Base-by-base conservation (phyloP, 2,329 filamentous ascomycete species). In the Phyllosticta ampelicida region DNA sequence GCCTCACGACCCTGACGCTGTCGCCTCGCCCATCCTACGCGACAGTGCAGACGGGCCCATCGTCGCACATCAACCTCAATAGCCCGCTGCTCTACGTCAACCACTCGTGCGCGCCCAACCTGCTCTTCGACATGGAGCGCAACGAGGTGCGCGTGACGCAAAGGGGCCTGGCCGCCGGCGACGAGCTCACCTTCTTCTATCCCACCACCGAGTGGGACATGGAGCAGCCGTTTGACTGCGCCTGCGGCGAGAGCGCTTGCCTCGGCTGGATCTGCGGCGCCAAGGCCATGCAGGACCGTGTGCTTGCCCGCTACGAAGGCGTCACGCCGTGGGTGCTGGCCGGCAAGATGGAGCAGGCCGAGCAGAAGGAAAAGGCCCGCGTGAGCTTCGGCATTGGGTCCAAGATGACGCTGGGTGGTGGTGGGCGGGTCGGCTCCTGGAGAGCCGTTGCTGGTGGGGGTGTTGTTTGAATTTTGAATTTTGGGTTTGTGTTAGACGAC, bases 131-230 rank as follows among this genome's bases (percentile, higher is more conserved):
- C 63, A 80, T 80, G 72, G 58, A 59, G 50, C 58, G 62, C 4
- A 69, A 67, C 67, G 79, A 79, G 64, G 73, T 88, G 62, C 73
- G 85, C 23, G 83, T 80, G 10, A 80, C 80, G 6, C 79, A 61
- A 8, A 55, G 64, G 8, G 70, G 68, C 0, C 54, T 72, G 55
- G 70, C 67, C 36, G 67, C 61, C 9, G 74, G 74, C 1, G 73
- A 75, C 36, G 71, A 74, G 55, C 60, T 76, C 51, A 72, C 73
- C 68, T 89, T 88, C 74, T 89, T 89, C 73, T 89, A 89, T 65
- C 85, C 86, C 3, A 87, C 83, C 56, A 88, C 85, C 1, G 86
- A 89, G 71, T 89, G 85, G 85, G 66, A 77, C 65, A 88, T 89
- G 86, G 82, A 82, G 29, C 86, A 89, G 74, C 78, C 84, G 3